Conservation (phyloP, 2,329 filamentous ascomycete genomes). For the Penicillium sp. region DNA sequence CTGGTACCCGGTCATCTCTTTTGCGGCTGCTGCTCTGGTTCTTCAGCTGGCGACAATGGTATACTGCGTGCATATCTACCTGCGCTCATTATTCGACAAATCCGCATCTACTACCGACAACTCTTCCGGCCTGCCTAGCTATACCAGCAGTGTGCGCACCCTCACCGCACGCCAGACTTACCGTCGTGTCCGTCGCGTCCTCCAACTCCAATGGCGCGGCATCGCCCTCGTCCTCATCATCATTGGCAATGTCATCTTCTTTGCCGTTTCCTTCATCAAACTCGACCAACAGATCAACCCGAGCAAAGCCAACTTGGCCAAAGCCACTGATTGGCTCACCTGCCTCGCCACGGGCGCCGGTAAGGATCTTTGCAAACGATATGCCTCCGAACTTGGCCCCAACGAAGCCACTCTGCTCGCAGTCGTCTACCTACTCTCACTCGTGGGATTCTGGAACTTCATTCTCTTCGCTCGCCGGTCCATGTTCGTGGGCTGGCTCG, state of each 20-base stretch:
- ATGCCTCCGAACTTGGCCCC: conserved; percentile 67
- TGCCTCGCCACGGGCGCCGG: conserved; percentile 70
- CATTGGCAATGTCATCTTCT: conserved; percentile 88
- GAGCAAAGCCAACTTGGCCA: conserved; percentile 58
- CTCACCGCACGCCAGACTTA: conserved; percentile 86
- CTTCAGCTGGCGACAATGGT: conserved; percentile 82
- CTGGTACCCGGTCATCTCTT: conserved; percentile 84
- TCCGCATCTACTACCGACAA: conserved; percentile 61
- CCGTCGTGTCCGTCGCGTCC: conserved; percentile 79
- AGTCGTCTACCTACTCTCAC: conserved; percentile 78
- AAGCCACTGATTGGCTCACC: conserved; percentile 67
- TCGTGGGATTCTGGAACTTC: conserved; percentile 85
- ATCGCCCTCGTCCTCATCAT: conserved; percentile 90
- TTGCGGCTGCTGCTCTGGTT: conserved; percentile 75
- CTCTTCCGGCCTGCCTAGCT: conserved; percentile 72
- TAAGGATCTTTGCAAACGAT: conserved; percentile 66
- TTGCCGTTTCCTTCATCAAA: conserved; percentile 86
- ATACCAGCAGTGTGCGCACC: conserved; percentile 74
- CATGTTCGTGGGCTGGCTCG: conserved; percentile 83
- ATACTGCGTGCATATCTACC: conserved; percentile 94
- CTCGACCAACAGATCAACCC: conserved; percentile 72
- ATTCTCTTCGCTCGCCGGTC: conserved; percentile 78
- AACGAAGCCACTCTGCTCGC: conserved; percentile 77
- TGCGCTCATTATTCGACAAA: conserved; percentile 78
- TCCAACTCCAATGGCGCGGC: conserved; percentile 92